Conservation (phyloP, 2,329 filamentous ascomycete genomes). For the Exophiala phaeomuriformis region DNA sequence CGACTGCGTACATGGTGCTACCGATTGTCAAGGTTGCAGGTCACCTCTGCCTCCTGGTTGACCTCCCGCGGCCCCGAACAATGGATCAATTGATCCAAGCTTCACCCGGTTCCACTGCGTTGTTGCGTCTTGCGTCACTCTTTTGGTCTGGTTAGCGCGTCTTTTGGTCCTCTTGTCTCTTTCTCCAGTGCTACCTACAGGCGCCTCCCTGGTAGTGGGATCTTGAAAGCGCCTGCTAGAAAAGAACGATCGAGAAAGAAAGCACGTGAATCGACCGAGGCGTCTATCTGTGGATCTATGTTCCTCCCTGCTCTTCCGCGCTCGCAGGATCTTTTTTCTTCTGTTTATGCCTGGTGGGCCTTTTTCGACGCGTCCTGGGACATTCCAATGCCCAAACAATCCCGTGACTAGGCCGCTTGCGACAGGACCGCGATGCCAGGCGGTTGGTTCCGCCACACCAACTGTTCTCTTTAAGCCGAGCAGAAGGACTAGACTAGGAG, state of each 20-base stretch:
- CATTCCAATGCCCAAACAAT: not conserved
- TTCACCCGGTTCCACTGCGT: slow-evolving; percentile 7
- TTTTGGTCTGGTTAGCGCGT: not conserved
- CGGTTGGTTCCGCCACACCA: not conserved
- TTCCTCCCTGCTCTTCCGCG: not conserved
- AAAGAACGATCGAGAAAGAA: not conserved
- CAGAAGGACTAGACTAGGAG: not conserved
- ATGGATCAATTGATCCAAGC: slow-evolving; percentile 4
- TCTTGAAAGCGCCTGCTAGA: not conserved
- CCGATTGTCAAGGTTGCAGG: not conserved
- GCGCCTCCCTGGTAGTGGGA: no score
- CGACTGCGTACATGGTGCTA: not conserved
- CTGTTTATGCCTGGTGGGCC: not conserved
- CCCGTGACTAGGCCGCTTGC: not conserved
- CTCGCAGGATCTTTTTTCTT: not conserved
- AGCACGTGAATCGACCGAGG: not conserved
- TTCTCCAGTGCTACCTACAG: not conserved
- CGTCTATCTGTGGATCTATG: not conserved
- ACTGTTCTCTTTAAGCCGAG: not conserved
- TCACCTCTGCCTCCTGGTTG: not conserved
- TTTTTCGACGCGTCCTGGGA: not conserved
- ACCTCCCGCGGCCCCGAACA: slow-evolving; percentile 11
- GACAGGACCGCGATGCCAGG: not conserved
- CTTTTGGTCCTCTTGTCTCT: not conserved
- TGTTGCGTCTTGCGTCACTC: slow-evolving; percentile 22